A percentile compares a stretch with the other conserved stretches of the same genome.
phyloP scores from a whole-genome alignment of 2,329 filamentous ascomycete genomes.

The Exophiala xenobiotica region DNA sequence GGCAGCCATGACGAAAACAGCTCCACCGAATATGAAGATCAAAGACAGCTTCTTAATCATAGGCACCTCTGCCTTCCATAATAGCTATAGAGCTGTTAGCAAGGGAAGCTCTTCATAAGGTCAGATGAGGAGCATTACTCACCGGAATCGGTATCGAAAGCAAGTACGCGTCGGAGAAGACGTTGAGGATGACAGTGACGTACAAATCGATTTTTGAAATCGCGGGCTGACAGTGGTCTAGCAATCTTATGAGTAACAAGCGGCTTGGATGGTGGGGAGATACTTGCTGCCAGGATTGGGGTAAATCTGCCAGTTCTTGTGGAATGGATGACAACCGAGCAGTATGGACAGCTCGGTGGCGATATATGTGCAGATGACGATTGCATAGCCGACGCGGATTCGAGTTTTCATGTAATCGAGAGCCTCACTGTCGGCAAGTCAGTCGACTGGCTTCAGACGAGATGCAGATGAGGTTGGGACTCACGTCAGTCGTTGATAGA shows the following conservation, averaged over 20 bases:
- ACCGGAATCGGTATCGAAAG: constrained; percentile 60
- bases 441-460: not conserved
- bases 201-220: constrained; percentile 54
- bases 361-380: constrained; percentile 53
- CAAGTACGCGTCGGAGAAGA: constrained; percentile 59
- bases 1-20: constrained; percentile 56
- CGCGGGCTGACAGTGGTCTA: constrained; percentile 51
- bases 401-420: constrained; percentile 44
- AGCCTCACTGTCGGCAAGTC: constrained; percentile 36
- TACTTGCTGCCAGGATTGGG: constrained; percentile 57
- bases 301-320: constrained; percentile 59
- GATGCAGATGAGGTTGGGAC: constrained; percentile 10
- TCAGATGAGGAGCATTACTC: constrained; percentile 29
- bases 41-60: constrained; percentile 54
- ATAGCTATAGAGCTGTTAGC: constrained; percentile 40
- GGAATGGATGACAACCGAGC: constrained; percentile 54
- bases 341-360: constrained; percentile 52
- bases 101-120: not conserved
- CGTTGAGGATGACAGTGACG: constrained; percentile 54
- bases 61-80: constrained; percentile 53
- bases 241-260: constrained; percentile 3
- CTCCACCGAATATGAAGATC: constrained; percentile 56
- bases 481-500: constrained; percentile 57
- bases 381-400: constrained; percentile 51
- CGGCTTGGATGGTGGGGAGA: constrained; percentile 5